Conservation (phyloP, 345 rosid genomes). For the Euphorbia peplus region DNA sequence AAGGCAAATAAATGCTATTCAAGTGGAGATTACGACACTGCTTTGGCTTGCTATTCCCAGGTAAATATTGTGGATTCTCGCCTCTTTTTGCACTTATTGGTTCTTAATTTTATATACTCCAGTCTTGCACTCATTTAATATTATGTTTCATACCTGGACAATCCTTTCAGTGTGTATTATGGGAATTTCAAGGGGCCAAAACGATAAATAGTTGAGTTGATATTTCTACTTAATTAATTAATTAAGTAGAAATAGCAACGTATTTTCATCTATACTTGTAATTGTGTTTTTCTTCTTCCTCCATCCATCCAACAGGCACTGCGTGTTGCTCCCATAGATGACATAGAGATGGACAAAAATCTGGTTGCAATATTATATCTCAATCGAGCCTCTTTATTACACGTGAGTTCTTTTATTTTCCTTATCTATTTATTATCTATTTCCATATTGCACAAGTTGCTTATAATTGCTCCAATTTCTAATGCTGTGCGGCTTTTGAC, state of each 20-base stretch:
- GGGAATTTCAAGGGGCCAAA: no score
- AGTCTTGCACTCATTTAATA: background rate
- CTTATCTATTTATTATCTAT: background rate
- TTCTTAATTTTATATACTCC: background rate
- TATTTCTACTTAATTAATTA: no score
- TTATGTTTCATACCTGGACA: background rate
- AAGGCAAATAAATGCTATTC: slow-evolving; percentile 55
- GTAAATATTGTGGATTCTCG: slow-evolving; percentile 15
- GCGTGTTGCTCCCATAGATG: slow-evolving; percentile 59
- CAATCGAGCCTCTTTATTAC: slow-evolving; percentile 65
- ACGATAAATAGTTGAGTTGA: background rate
- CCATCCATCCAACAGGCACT: slow-evolving; percentile 43
- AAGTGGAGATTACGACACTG: slow-evolving; percentile 36
- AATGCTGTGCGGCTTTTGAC: background rate
- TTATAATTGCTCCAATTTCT: background rate
- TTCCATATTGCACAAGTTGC: background rate
- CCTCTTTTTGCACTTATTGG: background rate
- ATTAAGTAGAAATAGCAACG: background rate
- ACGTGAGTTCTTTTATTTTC: slow-evolving; percentile 29
- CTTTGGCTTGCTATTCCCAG: slow-evolving; percentile 62
- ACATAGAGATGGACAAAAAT: slow-evolving; percentile 53
- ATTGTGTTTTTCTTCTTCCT: background rate
- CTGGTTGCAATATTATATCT: slow-evolving; percentile 66
- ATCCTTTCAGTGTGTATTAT: background rate
- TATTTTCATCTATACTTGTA: background rate